Percentiles rank a stretch among this genome's conserved stretches.
Conservation (phyloP, 805 yeast genomes). For the Barnettozyma californica region DNA sequence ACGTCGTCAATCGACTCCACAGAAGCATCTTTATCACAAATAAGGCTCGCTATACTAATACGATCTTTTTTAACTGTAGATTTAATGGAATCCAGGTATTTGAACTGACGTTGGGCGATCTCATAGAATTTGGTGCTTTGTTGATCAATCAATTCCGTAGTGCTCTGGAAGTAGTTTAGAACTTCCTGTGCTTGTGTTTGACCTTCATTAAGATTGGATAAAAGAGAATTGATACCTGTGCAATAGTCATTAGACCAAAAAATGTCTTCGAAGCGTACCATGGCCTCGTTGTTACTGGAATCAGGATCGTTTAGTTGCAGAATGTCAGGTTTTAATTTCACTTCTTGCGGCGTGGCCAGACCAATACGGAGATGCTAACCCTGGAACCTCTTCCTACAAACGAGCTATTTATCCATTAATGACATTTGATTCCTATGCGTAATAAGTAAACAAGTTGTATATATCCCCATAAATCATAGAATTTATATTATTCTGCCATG, state of each 20-base stretch:
- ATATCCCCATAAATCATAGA: background rate
- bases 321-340: background rate
- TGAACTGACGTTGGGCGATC: conserved; percentile 6
- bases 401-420: background rate
- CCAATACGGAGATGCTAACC: background rate
- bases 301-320: too few species aligned
- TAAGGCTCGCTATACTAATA: background rate
- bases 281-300: background rate
- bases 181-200: conserved; percentile 13
- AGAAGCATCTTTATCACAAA: background rate
- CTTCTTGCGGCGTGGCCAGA: background rate
- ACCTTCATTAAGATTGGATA: conserved; percentile 17
- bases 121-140: conserved; percentile 11
- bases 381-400: background rate
- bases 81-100: conserved; percentile 4
- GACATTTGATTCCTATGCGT: background rate
- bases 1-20: conserved; percentile 6
- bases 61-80: background rate
- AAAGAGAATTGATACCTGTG: conserved; percentile 25
- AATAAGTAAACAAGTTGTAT: background rate
- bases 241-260: conserved; percentile 30
- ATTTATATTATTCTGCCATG: conserved; percentile 43
- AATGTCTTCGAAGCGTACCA: conserved; percentile 13
- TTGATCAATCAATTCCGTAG: conserved; percentile 16
- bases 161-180: conserved; percentile 17